Base-by-base conservation (phyloP, 2,329 filamentous ascomycete genomes). In the Diaporthe capsici region DNA sequence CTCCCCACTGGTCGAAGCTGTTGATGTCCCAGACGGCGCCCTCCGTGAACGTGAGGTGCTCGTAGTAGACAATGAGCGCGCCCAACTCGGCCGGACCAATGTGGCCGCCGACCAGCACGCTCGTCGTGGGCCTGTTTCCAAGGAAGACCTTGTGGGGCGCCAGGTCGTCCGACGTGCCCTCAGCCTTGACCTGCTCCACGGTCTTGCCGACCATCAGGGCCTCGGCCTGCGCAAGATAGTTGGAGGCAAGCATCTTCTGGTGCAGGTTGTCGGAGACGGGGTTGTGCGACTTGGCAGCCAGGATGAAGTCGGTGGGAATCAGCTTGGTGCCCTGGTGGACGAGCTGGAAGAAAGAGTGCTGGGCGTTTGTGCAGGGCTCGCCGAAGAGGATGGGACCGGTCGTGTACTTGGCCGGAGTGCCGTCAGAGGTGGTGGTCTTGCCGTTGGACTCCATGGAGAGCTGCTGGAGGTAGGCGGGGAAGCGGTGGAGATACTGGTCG, bases 301-400 rank as follows among this genome's bases (percentile, higher is more conserved):
- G 89, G 87, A 99, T 97, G 89, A 99, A 99, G 87, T 99, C 97
- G 80, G 96, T 94, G 22, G 97, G 97, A 84, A 99, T 98, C 82
- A 99, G 93, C 92, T 98, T 98, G 81, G 97, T 99, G 82, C 97
- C 97, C 87, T 99, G 97, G 90, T 99, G 97, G 76, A 99, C 92
- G 65, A 99, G 93, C 91, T 99, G 97, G 93, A 98, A 99, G 93
- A 99, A 99, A 77, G 97, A 98, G 91, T 99, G 97, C 89, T 99
- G 97, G 60, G 97, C 97, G 84, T 99, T 99, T 85, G 97, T 99
- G 86, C 95, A 97, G 72, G 97, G 97, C 90, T 99, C 97, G 83
- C 97, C 97, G 84, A 99, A 99, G 78, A 99, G 89, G 83, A 99
- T 96, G 73, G 97, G 92, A 67, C 97, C 87, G 87, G 97, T 99